These are phyloP conservation scores for Eimeria nieschulzi DNA, from an alignment of 169 alveolate genomes.

Conservation along the genomic window DNA sequence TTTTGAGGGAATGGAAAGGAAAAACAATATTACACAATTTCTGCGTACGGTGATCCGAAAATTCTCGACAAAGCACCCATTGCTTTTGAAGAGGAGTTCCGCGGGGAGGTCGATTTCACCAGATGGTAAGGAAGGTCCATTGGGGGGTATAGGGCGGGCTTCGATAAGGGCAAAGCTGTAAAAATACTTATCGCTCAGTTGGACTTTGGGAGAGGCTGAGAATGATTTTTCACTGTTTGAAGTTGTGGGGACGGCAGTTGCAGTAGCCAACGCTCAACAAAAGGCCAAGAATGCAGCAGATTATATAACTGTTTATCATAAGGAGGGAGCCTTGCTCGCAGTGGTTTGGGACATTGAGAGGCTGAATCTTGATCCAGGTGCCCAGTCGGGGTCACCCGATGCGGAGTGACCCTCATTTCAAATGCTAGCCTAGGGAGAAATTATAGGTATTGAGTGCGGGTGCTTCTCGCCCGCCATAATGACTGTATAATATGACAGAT, in stretches of 20 bases:
- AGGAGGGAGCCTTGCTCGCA: slow-evolving; percentile 33
- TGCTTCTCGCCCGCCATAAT: no score
- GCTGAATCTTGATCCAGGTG: slow-evolving; percentile 31
- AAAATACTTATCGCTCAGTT: neutral
- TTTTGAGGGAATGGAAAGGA: neutral
- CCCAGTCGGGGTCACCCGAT: neutral
- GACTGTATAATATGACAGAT: no score
- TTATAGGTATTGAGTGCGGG: no score
- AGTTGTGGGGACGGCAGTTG: slow-evolving; percentile 77
- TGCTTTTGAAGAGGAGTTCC: neutral
- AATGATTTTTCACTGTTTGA: slow-evolving; percentile 82
- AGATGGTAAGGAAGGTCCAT: slow-evolving; percentile 20
- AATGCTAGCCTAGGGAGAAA: no score
- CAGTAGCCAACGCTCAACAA: slow-evolving; percentile 77
- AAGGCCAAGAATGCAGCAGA: slow-evolving; percentile 43
- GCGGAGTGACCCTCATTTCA: slow-evolving; percentile 8
- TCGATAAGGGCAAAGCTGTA: slow-evolving; percentile 42
- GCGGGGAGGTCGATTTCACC: slow-evolving; percentile 29
- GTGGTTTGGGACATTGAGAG: slow-evolving; percentile 18
- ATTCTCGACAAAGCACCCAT: slow-evolving; percentile 15
- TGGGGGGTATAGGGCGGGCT: slow-evolving; percentile 14
- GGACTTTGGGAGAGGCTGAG: slow-evolving; percentile 83
- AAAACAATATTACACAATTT: neutral
- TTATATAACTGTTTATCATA: slow-evolving; percentile 19
- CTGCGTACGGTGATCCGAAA: neutral